Conservation (phyloP, 1,139 yeast species). For the Candida labiduridarum region DNA sequence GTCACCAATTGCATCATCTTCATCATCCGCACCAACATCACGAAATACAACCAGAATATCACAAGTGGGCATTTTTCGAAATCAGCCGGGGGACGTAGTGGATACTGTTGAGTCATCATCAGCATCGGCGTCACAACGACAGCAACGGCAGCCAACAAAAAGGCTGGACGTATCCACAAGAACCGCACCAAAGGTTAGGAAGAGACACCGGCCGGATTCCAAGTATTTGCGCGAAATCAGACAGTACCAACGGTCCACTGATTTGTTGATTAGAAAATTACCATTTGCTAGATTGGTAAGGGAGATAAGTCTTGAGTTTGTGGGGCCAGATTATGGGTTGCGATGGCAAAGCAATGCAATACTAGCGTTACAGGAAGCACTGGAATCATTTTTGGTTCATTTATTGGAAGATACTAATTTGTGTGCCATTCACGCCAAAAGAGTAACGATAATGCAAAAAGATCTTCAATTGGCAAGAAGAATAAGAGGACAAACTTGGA, state of each 20-base stretch:
- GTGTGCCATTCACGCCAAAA: no score
- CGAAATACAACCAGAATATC: conserved; percentile 14
- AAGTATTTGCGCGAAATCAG: conserved; percentile 78
- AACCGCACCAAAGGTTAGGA: conserved; percentile 30
- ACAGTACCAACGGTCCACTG: conserved; percentile 76
- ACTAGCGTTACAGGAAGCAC: conserved; percentile 88
- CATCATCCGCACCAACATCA: conserved; percentile 6
- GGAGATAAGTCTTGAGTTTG: conserved; percentile 76
- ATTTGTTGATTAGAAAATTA: conserved; percentile 72
- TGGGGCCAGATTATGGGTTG: conserved; percentile 58
- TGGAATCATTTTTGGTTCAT: conserved; percentile 86
- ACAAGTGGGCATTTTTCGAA: conserved; percentile 45
- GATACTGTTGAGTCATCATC: neutral
- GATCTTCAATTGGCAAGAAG: conserved; percentile 91
- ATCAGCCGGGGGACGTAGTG: conserved; percentile 49
- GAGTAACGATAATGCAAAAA: conserved; percentile 93
- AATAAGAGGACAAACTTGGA: conserved; percentile 58
- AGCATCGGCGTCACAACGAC: neutral
- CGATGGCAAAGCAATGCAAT: conserved; percentile 93
- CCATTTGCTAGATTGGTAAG: conserved; percentile 90
- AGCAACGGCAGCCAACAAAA: conserved; percentile 3
- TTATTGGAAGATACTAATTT: conserved; percentile 87
- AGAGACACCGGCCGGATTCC: conserved; percentile 72
- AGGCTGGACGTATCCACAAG: conserved; percentile 14
- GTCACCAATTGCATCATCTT: conserved; percentile 11